Conservation (phyloP, 495 filamentous ascomycete genomes). For the Neurospora cerealis region DNA sequence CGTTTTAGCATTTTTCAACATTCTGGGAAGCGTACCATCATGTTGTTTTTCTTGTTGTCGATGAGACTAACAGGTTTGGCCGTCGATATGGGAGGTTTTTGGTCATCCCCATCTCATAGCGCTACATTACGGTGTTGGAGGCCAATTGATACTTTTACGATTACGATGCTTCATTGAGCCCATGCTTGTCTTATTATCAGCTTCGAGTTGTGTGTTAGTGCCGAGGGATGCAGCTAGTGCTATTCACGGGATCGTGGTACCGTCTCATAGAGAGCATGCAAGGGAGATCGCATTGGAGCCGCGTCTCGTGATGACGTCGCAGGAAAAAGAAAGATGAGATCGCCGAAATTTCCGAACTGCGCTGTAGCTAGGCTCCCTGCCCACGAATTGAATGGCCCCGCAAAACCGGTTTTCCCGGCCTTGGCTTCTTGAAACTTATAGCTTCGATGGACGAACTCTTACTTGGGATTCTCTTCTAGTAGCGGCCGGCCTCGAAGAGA, state of each 20-base stretch:
- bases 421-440: no score
- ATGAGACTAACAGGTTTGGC: neutral
- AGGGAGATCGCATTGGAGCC: neutral
- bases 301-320: neutral
- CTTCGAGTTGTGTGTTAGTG: neutral
- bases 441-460: no score
- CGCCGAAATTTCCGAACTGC: neutral
- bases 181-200: neutral
- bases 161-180: neutral
- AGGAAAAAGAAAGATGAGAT: neutral
- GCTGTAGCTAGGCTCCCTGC: neutral
- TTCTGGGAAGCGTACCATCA: neutral
- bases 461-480: no score
- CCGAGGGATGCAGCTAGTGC: neutral
- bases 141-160: neutral
- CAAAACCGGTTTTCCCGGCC: no score
- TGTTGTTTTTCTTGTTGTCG: neutral
- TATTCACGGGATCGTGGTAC: neutral
- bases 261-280: neutral
- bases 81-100: neutral
- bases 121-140: neutral
- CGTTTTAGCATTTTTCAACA: neutral
- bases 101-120: neutral
- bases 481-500: no score
- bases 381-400: no score